Base-by-base conservation (phyloP, 345 rosid genomes). In the Hibiscus trionum region DNA sequence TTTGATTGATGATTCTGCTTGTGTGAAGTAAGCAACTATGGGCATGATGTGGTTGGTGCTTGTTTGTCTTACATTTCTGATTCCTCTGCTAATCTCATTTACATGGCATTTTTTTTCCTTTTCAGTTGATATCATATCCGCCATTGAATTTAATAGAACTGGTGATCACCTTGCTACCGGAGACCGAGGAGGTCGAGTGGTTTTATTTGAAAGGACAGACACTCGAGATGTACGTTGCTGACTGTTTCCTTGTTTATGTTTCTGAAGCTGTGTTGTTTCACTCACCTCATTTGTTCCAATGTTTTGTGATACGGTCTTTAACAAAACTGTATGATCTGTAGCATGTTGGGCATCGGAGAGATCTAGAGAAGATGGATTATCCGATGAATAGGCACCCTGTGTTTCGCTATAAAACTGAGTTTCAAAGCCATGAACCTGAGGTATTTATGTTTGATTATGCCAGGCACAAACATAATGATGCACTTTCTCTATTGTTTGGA, bases 361-460 rank as follows among this genome's bases (percentile, higher is more conserved):
- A 96, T 83, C 73, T 84, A 80, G 99, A 96, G 86, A 75, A 86
- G 78, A 79, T 77, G 60, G 98, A 90, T 79, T 86, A 80, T 76
- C 12, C 93, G 58, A 73, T 85, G n/a, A 80, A 65, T 78, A 89
- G 90, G 88, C 98, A 93, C 80, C 99, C 98, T 52, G 97, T 91
- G 80, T 96, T 93, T 80, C 98, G 99, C 56, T 96, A 96, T 82
- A 96, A 96, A 83, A 93, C 98, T 57, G 99, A 96, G 77, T 96
- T 96, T 82, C 99, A 96, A 86, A 96, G 99, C 88, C 99, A 96
- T 79, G 99, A 96, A 72, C 99, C 99, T 53, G 99, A 96, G 98
- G 99, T 96, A 79, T 74, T 69, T 47, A 37, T 76, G 67, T 71
- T 35, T 44, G 46, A 9, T 56, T 24, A 11, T n/a, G 31, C 9